Conservation (phyloP, 2,329 filamentous ascomycete genomes). For the Leptographium radiaticola region DNA sequence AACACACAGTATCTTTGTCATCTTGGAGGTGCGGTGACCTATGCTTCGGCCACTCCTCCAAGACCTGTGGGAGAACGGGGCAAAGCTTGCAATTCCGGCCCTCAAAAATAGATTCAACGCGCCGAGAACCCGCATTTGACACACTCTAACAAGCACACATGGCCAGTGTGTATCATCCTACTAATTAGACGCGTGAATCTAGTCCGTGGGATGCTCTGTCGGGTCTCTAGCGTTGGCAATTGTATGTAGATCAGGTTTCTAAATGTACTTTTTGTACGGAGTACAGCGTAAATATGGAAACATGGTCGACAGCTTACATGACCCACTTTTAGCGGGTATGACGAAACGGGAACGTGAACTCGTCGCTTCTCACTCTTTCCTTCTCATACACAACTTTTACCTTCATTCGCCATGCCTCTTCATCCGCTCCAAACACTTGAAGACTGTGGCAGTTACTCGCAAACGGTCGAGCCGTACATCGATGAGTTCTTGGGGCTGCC, state of each 20-base stretch:
- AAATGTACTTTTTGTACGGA: background rate
- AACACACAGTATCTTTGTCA: constrained; percentile 43
- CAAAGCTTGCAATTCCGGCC: background rate
- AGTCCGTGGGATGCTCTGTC: background rate
- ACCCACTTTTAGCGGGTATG: background rate
- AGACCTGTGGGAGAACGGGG: background rate
- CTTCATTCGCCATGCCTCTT: constrained; percentile 44
- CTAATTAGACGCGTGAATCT: constrained; percentile 4
- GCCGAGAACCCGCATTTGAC: background rate
- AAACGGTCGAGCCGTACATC: constrained; percentile 63
- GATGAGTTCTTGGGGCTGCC: constrained; percentile 60
- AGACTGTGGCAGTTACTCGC: constrained; percentile 65
- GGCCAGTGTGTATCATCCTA: background rate
- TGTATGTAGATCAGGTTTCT: background rate
- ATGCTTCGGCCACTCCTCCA: background rate
- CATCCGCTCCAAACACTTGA: constrained; percentile 55
- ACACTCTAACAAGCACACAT: background rate
- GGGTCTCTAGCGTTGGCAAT: background rate
- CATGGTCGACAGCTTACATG: background rate
- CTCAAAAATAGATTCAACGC: background rate
- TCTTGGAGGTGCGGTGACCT: constrained; percentile 13
- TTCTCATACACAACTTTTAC: too few relatives aligned
- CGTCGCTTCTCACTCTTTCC: background rate
- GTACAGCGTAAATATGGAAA: background rate
- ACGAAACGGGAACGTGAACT: background rate